A percentile compares a stretch with the other conserved stretches of the same genome.
phyloP scores from a whole-genome alignment of 2,329 filamentous ascomycete species.

The Nothomitra cinnamomea region DNA sequence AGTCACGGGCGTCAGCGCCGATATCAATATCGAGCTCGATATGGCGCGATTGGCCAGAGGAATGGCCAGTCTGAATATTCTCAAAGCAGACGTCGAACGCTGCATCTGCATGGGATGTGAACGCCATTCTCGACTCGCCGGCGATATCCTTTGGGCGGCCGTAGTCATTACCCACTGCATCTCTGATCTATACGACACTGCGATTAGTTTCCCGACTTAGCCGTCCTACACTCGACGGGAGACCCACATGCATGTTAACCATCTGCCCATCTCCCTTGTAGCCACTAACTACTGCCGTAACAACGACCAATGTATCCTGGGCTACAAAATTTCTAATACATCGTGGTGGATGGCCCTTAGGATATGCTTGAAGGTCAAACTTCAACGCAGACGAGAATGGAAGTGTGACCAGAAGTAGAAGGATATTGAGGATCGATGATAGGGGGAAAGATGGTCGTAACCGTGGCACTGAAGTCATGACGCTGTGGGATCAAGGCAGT shows the following conservation, averaged over 20 bases:
- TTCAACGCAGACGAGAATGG: slow-evolving; percentile 46
- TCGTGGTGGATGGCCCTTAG: slow-evolving; percentile 46
- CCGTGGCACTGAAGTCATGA: background rate
- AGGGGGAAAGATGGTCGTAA: background rate
- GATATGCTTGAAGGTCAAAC: slow-evolving; percentile 71
- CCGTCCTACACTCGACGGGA: background rate
- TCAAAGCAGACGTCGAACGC: slow-evolving; percentile 96
- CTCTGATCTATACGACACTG: slow-evolving; percentile 53
- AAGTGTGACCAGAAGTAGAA: background rate
- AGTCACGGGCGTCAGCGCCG: slow-evolving; percentile 93
- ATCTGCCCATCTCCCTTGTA: slow-evolving; percentile 77
- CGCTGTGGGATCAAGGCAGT: too few relatives aligned
- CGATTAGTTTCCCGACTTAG: background rate
- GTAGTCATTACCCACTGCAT: slow-evolving; percentile 92
- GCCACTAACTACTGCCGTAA: slow-evolving; percentile 80
- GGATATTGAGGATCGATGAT: background rate
- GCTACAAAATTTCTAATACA: slow-evolving; percentile 95
- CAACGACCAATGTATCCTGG: slow-evolving; percentile 83
- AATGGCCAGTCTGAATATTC: slow-evolving; percentile 59
- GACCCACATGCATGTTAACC: slow-evolving; percentile 80
- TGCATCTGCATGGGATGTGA: slow-evolving; percentile 80
- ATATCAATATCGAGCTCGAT: slow-evolving; percentile 92
- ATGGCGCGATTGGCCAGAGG: slow-evolving; percentile 39
- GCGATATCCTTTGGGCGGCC: slow-evolving; percentile 77
- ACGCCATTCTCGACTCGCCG: slow-evolving; percentile 83